Evolutionary conservation across 768 basidiomycete genomes (phyloP).

Genomic region (Lactifluus piperatus): DNA sequence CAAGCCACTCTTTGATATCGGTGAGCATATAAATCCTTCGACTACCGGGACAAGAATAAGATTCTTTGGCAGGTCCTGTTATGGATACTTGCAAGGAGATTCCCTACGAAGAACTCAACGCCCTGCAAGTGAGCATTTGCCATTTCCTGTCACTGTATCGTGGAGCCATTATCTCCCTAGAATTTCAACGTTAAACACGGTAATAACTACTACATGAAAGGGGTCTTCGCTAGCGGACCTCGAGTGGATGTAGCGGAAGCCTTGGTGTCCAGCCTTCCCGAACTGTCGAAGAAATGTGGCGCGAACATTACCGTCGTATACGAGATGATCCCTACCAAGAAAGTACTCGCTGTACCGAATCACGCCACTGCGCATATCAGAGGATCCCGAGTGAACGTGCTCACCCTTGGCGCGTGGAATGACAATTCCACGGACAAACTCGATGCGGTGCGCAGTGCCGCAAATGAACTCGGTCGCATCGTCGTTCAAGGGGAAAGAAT

Average conservation of each 20-base stretch:
- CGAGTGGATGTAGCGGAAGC: not conserved
- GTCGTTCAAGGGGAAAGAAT: slow-evolving; percentile 2
- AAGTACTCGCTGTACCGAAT: slow-evolving; percentile 14
- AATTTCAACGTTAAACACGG: slow-evolving; percentile 10
- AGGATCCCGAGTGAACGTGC: not conserved
- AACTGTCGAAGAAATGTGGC: not conserved
- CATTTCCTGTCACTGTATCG: not conserved
- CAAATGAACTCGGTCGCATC: slow-evolving; percentile 2
- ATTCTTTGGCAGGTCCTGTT: slow-evolving; percentile 15
- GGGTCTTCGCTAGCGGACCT: slow-evolving; percentile 3
- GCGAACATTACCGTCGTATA: not conserved
- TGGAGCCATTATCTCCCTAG: not conserved
- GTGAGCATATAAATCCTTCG: slow-evolving; percentile 6
- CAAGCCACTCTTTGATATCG: slow-evolving; percentile 23
- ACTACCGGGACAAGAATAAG: not conserved
- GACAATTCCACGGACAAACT: slow-evolving; percentile 2
- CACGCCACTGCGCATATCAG: slow-evolving; percentile 17
- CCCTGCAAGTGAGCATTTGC: slow-evolving; percentile 9
- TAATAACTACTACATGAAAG: slow-evolving; percentile 13
- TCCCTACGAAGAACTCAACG: slow-evolving; percentile 18
- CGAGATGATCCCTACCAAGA: slow-evolving; percentile 12
- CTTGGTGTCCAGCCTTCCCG: not conserved
- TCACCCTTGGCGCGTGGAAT: not conserved
- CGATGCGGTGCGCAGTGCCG: not conserved
- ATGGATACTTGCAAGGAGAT: slow-evolving; percentile 19